Percentiles rank a stretch among this genome's conserved stretches.
Evolutionary conservation across 2,329 filamentous ascomycete species (phyloP).

Genomic region (Ophiosphaerella narmari): DNA sequence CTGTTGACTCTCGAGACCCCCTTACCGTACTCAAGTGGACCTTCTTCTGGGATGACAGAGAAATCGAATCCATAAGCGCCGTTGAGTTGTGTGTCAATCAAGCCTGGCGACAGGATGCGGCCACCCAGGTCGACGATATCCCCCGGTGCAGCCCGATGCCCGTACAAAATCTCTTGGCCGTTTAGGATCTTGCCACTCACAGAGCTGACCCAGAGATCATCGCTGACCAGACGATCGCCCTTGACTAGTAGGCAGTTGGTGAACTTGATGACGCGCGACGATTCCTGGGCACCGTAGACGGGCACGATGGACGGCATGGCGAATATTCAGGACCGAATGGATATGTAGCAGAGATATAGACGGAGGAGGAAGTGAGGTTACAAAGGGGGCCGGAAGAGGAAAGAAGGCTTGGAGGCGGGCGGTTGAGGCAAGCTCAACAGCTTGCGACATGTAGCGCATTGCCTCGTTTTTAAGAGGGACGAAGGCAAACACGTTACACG

Average conservation of each 20-base stretch:
- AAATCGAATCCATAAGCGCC: conserved; percentile 94
- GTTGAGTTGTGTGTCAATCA: conserved; percentile 92
- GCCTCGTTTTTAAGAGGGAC: conserved; percentile 27
- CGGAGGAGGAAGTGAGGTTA: conserved; percentile 11
- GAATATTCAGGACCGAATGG: neutral
- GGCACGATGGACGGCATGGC: conserved; percentile 49
- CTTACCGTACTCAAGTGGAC: conserved; percentile 66
- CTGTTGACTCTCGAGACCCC: conserved; percentile 73
- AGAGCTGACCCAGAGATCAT: conserved; percentile 89
- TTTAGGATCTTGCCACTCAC: conserved; percentile 79
- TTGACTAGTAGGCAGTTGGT: conserved; percentile 83
- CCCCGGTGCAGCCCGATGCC: conserved; percentile 71
- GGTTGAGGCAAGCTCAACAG: conserved; percentile 39
- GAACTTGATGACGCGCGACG: conserved; percentile 74
- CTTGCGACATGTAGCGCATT: conserved; percentile 14
- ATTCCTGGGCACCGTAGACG: conserved; percentile 20
- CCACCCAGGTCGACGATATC: conserved; percentile 77
- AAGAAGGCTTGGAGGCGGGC: conserved; percentile 18
- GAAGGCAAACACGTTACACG: conserved; percentile 2
- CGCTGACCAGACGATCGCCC: conserved; percentile 68
- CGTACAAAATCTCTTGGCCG: conserved; percentile 69
- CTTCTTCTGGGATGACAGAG: conserved; percentile 71
- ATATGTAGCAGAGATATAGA: conserved; percentile 2
- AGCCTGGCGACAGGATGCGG: conserved; percentile 80
- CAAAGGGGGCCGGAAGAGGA: conserved; percentile 20